Evolutionary conservation across 176 grass and related monocot genomes (phyloP), one percentile per base, ranked within the genome.

Genomic region (Sorghum bicolor): DNA sequence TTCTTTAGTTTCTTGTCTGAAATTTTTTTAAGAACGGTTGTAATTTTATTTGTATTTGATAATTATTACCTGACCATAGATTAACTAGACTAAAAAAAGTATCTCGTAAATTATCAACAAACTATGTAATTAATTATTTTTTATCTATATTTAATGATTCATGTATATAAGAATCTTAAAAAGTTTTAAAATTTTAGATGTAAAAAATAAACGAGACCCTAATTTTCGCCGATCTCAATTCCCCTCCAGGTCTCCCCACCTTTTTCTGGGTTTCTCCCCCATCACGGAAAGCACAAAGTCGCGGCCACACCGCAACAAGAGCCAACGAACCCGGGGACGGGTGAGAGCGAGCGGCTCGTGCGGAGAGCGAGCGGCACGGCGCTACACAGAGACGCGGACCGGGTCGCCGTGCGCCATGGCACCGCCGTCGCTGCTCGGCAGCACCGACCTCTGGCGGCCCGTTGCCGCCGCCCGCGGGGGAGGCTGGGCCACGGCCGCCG

Each of bases 401-500:
- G 39, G 70, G 40, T 73, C 70, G 70, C 41, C 41, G 70, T 28
- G 24, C 24, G 26, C 33, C 65, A 86, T 90, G 83, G 20, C 65
- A 66, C 55, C 43, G 71, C 38, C 71, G 77, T 50, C 53, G 52
- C 64, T 80, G 53, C 58, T 78, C 10, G 76, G 70, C 34, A 70
- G 67, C 52, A 72, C 80, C 62, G 89, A 86, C 10, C 78, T 88
- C 60, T 93, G 92, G 90, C 72, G 78, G 11, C 80, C 76, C 45
- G n/a, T 60, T 5, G 71, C 57, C 50, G n/a, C 77, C 16, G 71
- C 57, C 20, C 64, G 74, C 20, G 84, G 81, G 62, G 89, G 89
- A 6, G 85, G 89, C 16, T 98, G 92, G 89, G 85, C 91, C 71
- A 95, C 93, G 61, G 91, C 69, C 34, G 64, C 79, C 6, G 87